Conservation (phyloP, 2,329 filamentous ascomycete genomes). For the Penicillium hesseltinei region DNA sequence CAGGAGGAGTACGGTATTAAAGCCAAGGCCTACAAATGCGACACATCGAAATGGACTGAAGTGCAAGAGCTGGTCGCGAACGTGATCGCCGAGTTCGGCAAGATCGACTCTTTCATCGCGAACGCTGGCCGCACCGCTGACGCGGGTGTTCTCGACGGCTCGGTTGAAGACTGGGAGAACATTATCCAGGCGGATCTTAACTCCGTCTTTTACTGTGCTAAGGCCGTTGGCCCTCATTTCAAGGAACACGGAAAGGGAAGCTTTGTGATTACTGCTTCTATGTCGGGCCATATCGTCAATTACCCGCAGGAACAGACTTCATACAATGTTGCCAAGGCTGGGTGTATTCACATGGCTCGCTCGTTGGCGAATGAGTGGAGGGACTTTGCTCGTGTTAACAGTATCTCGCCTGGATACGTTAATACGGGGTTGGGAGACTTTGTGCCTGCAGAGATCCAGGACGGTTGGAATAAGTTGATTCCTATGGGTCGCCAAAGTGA, state of each 20-base stretch:
- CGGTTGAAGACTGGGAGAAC: constrained; percentile 69
- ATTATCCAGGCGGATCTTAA: constrained; percentile 84
- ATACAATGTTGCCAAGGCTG: constrained; percentile 66
- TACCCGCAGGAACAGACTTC: constrained; percentile 63
- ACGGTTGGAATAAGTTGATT: constrained; percentile 60
- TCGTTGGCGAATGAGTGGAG: constrained; percentile 69
- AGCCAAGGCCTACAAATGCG: constrained; percentile 66
- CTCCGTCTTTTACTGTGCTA: constrained; percentile 79
- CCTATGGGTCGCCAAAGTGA: constrained; percentile 61
- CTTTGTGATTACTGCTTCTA: constrained; percentile 65
- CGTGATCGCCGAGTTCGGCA: constrained; percentile 67
- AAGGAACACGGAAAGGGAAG: constrained; percentile 63
- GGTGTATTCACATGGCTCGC: constrained; percentile 62
- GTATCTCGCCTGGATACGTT: constrained; percentile 67
- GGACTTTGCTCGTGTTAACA: constrained; percentile 67
- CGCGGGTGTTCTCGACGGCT: constrained; percentile 66
- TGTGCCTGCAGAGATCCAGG: constrained; percentile 56
- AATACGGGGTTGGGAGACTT: constrained; percentile 67
- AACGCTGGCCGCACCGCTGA: constrained; percentile 71
- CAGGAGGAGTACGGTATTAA: constrained; percentile 61
- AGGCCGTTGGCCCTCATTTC: constrained; percentile 78
- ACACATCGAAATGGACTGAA: constrained; percentile 57
- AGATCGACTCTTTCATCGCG: constrained; percentile 66
- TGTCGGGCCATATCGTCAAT: constrained; percentile 56
- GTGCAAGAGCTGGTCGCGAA: constrained; percentile 58